Percentiles rank a stretch among this genome's conserved stretches.
These are phyloP conservation scores for Phyllachora maydis DNA, from an alignment of 2,329 filamentous ascomycete genomes.

Conservation along the genomic window DNA sequence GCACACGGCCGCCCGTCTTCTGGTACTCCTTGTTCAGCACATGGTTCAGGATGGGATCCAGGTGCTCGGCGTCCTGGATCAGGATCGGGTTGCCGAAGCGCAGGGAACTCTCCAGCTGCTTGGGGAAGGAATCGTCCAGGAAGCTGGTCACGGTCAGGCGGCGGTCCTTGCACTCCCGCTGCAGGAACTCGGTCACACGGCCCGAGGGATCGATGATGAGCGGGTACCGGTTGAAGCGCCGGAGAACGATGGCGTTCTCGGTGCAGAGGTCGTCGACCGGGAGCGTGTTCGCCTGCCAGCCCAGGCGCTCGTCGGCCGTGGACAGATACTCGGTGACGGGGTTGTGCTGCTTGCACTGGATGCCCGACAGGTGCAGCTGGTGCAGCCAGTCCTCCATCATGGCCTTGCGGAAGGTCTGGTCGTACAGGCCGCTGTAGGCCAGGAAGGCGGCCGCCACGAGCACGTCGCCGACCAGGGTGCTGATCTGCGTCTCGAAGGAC, in stretches of 20 bases:
- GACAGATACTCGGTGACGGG: conserved; percentile 93
- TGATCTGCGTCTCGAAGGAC: conserved; percentile 95
- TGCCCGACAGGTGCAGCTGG: conserved; percentile 80
- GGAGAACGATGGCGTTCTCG: conserved; percentile 91
- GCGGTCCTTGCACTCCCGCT: conserved; percentile 83
- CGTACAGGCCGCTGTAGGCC: conserved; percentile 90
- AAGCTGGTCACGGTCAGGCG: conserved; percentile 95
- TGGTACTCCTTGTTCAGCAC: conserved; percentile 99
- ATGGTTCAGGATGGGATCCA: conserved; percentile 94
- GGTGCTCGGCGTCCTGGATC: conserved; percentile 92
- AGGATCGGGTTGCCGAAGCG: conserved; percentile 97
- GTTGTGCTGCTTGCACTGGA: conserved; percentile 83
- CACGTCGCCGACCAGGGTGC: conserved; percentile 87
- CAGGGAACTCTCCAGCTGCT: conserved; percentile 89
- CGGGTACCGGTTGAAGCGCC: conserved; percentile 95
- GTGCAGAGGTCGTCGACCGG: conserved; percentile 96
- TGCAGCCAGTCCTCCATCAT: conserved; percentile 98
- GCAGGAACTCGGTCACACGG: conserved; percentile 81
- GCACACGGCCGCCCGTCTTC: conserved; percentile 88
- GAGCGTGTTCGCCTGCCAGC: conserved; percentile 85
- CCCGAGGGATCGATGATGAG: conserved; percentile 97
- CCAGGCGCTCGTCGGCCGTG: conserved; percentile 80
- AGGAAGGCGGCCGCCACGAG: conserved; percentile 93
- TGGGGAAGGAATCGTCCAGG: conserved; percentile 92
- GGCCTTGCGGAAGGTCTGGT: conserved; percentile 91